These are phyloP conservation scores for Rhodotorula sp. DNA, from an alignment of 1,284 basidiomycete genomes.

Conservation along the genomic window DNA sequence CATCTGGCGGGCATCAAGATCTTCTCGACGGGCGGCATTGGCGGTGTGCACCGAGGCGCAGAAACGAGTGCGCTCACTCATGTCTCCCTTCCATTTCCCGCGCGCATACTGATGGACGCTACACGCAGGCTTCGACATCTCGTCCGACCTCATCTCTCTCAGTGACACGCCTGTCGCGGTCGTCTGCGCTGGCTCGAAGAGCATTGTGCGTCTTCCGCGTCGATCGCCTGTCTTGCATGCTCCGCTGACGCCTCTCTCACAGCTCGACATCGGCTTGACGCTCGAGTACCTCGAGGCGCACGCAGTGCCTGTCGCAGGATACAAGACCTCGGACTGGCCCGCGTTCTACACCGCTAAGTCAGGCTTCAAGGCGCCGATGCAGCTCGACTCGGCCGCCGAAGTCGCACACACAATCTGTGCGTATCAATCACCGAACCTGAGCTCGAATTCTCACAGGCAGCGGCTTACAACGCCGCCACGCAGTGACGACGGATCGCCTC, in stretches of 20 bases:
- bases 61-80: constrained; percentile 66
- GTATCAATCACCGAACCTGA: constrained; percentile 42
- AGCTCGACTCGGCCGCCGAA: constrained; percentile 60
- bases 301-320: constrained; percentile 87
- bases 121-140: constrained; percentile 80
- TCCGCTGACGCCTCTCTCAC: not conserved
- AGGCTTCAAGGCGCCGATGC: constrained; percentile 62
- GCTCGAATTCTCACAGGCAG: not conserved
- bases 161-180: constrained; percentile 81
- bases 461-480: not conserved
- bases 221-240: not conserved
- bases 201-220: constrained; percentile 58
- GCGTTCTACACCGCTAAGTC: constrained; percentile 88
- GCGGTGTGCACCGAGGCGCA: constrained; percentile 91
- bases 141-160: constrained; percentile 84
- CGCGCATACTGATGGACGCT: not conserved
- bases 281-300: constrained; percentile 97
- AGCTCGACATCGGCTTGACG: constrained; percentile 82
- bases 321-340: constrained; percentile 78
- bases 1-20: constrained; percentile 70
- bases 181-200: constrained; percentile 92
- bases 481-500: constrained; percentile 54
- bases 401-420: constrained; percentile 73
- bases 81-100: not conserved
- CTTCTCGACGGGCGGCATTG: constrained; percentile 55